phyloP scores from a whole-genome alignment of 2,329 filamentous ascomycete species.

The Penicillium sclerotigenum region DNA sequence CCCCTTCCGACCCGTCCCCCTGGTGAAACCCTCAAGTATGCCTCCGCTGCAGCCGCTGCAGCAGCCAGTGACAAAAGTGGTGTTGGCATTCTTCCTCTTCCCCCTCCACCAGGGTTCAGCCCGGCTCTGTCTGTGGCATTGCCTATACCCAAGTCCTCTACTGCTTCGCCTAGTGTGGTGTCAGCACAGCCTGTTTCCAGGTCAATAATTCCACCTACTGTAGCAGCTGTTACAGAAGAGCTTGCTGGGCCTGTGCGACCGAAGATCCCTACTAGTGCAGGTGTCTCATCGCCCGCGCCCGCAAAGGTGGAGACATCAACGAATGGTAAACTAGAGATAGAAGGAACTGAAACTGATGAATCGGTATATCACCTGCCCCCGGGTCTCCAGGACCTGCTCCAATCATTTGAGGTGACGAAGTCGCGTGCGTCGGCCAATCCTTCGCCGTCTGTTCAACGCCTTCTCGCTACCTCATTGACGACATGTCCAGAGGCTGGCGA shows the following conservation, averaged over 20 bases:
- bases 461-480: constrained; percentile 72
- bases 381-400: constrained; percentile 82
- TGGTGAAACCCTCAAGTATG: constrained; percentile 92
- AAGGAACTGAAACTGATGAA: constrained; percentile 61
- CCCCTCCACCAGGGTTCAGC: constrained; percentile 72
- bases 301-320: constrained; percentile 47
- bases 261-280: constrained; percentile 51
- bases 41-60: constrained; percentile 89
- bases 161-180: constrained; percentile 53
- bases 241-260: constrained; percentile 37
- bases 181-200: constrained; percentile 50
- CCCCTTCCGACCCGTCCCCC: constrained; percentile 78
- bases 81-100: constrained; percentile 88
- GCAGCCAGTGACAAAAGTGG: constrained; percentile 84
- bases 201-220: constrained; percentile 35
- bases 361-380: constrained; percentile 91
- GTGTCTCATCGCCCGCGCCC: constrained; percentile 45
- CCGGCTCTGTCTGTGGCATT: constrained; percentile 50
- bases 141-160: constrained; percentile 56
- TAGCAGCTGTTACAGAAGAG: constrained; percentile 40
- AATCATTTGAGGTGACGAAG: constrained; percentile 83
- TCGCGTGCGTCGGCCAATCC: constrained; percentile 60
- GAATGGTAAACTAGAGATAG: constrained; percentile 52
- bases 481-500: constrained; percentile 73
- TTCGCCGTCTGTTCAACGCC: constrained; percentile 65